Conservation (phyloP, 169 alveolate genomes). For the Cryptosporidium canis region DNA sequence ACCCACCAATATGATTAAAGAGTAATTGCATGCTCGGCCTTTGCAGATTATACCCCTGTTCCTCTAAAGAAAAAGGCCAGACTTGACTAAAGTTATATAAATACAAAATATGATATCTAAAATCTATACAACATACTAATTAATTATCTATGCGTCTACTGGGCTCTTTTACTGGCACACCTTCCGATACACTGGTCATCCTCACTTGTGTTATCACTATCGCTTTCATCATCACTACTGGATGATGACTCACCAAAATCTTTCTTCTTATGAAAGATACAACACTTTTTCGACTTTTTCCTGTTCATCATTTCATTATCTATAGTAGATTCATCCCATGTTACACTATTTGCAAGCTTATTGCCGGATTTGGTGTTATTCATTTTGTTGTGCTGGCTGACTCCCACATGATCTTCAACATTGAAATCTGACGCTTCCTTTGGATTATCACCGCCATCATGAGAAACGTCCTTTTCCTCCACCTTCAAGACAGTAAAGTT, state of each 20-base stretch:
- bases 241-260: constrained; percentile 73
- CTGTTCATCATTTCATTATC: constrained; percentile 73
- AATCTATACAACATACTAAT: too few species aligned
- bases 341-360: constrained; percentile 1
- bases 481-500: not conserved
- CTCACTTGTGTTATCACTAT: not conserved
- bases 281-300: constrained; percentile 64
- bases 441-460: not conserved
- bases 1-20: too few species aligned
- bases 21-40: too few species aligned
- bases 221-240: constrained; percentile 8
- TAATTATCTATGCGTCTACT: too few species aligned
- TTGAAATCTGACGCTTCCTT: not conserved
- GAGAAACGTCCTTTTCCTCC: not conserved
- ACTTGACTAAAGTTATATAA: too few species aligned
- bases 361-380: not conserved
- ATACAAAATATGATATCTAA: too few species aligned
- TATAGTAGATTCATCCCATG: constrained; percentile 54
- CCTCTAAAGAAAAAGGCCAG: too few species aligned
- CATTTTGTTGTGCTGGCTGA: not conserved
- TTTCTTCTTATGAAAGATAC: constrained; percentile 68
- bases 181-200: not conserved
- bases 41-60: too few species aligned
- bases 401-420: not conserved
- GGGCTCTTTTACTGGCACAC: not conserved